Evolutionary conservation across 2,329 filamentous ascomycete genomes (phyloP), one percentile per base, ranked within the genome.

Genomic region (Exutisphaerella laricina): DNA sequence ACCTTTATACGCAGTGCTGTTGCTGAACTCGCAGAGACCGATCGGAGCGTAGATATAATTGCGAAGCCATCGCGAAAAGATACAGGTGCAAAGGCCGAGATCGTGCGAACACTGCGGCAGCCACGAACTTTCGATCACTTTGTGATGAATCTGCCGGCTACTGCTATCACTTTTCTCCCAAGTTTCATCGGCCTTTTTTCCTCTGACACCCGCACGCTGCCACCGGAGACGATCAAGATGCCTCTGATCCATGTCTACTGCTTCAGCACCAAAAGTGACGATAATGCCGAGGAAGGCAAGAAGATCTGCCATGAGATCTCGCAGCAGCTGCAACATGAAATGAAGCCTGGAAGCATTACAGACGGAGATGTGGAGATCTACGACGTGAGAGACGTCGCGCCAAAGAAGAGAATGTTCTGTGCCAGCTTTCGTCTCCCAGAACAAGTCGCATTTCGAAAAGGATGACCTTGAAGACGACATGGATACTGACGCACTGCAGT

Each of bases 371-470:
- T 80, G 12, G 64, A 70, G 21, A 71, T 83, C 4, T 69, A 69
- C 43, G 77, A 80, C 62, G 88, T 97, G 23, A 77, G 92, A 51
- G 81, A 94, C 54, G 92, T 98, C 42, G 86, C 88, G 45, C 92
- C 92, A 4, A 84, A 87, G 59, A 98, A 98, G 74, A 79, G 84
- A 61, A 96, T 96, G 89, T 97, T 90, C 66, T 97, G 92, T 65
- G 90, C 88, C 21, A 94, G 81, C 54, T 97, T 98, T 67, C 79
- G 88, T 49, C 62, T 98, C 47, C 92, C 92, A 2, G 67, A 72
- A 23, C 80, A 86, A 56, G 86, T 96, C 4, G 92, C 89, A 8
- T 48, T 53, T 32, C 23, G 23, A 26, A 12, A 6, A 26, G 12
- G 37, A 41, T n/a, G 32, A 48, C 37, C 10, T 4, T 22, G 34